phyloP scores from a whole-genome alignment of 345 rosid genomes.

The Eucalyptus cloeziana region DNA sequence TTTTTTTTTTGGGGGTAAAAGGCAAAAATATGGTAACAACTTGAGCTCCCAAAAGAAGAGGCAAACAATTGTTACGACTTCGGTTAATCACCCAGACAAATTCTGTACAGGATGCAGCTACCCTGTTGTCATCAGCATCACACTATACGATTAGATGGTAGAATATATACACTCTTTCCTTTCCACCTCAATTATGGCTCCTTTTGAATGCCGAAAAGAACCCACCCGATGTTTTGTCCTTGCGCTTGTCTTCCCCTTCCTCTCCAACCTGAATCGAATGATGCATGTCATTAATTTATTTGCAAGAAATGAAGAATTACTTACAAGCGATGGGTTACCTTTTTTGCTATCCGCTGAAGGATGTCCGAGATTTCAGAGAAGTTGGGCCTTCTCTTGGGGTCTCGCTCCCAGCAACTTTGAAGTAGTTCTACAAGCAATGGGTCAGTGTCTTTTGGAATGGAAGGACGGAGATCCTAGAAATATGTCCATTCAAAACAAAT shows the following conservation, averaged over 20 bases:
- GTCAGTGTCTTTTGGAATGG: slow-evolving; percentile 69
- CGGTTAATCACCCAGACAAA: neutral
- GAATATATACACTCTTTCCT: slow-evolving; percentile 4
- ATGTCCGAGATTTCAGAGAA: slow-evolving; percentile 63
- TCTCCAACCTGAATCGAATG: slow-evolving; percentile 32
- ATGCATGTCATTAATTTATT: neutral
- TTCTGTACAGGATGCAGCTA: slow-evolving; percentile 13
- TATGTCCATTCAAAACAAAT: neutral
- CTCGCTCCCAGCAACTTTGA: slow-evolving; percentile 87
- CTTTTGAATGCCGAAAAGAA: slow-evolving; percentile 34
- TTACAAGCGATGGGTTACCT: slow-evolving; percentile 27
- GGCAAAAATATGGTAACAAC: neutral
- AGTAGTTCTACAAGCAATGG: slow-evolving; percentile 65
- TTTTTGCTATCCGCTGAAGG: slow-evolving; percentile 48
- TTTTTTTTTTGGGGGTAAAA: neutral
- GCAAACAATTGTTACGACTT: neutral
- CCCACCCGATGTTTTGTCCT: slow-evolving; percentile 30
- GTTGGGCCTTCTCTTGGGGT: slow-evolving; percentile 69
- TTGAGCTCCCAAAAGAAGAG: neutral
- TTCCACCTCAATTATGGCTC: slow-evolving; percentile 30
- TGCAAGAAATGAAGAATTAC: neutral
- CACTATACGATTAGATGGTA: neutral
- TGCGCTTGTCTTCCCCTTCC: slow-evolving; percentile 30
- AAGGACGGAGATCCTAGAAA: slow-evolving; percentile 58
- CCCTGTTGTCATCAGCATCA: neutral